Evolutionary conservation across 768 basidiomycete species (phyloP).

Genomic region (Collybiopsis luxurians): DNA sequence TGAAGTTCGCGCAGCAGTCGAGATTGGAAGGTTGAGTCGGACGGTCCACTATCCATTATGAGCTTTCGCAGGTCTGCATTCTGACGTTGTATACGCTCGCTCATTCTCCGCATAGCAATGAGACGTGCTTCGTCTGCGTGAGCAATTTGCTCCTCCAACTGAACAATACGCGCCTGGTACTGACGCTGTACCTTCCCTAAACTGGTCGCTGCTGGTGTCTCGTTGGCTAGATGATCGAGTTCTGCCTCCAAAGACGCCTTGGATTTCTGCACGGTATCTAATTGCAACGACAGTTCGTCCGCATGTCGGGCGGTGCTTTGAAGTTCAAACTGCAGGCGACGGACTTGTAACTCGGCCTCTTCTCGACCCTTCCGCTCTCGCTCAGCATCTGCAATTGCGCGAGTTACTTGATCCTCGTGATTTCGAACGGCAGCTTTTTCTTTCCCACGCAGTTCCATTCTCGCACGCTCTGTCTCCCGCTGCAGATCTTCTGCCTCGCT

Average conservation of each 20-base stretch:
- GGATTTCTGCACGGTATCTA: slow-evolving; percentile 52
- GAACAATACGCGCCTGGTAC: slow-evolving; percentile 58
- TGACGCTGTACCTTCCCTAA: slow-evolving; percentile 60
- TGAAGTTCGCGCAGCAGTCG: slow-evolving; percentile 64
- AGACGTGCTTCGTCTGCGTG: slow-evolving; percentile 50
- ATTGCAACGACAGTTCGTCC: slow-evolving; percentile 51
- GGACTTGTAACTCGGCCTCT: slow-evolving; percentile 58
- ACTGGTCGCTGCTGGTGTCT: slow-evolving; percentile 49
- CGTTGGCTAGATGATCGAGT: slow-evolving; percentile 62
- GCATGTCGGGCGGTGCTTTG: slow-evolving; percentile 53
- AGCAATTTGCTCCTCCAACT: slow-evolving; percentile 60
- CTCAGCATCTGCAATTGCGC: slow-evolving; percentile 58
- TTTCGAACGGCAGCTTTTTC: slow-evolving; percentile 60
- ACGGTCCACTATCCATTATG: slow-evolving; percentile 52
- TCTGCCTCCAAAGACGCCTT: slow-evolving; percentile 68
- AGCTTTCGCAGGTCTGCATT: slow-evolving; percentile 73
- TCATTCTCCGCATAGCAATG: slow-evolving; percentile 50
- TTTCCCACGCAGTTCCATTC: slow-evolving; percentile 59
- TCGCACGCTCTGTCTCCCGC: slow-evolving; percentile 71
- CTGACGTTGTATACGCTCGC: slow-evolving; percentile 61
- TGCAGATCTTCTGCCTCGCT: slow-evolving; percentile 82
- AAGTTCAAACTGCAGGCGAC: slow-evolving; percentile 60
- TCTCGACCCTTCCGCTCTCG: slow-evolving; percentile 67
- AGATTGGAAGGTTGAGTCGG: slow-evolving; percentile 60
- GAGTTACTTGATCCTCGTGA: slow-evolving; percentile 59